Evolutionary conservation across 345 rosid genomes (phyloP).

Genomic region (Gossypium arboreum): DNA sequence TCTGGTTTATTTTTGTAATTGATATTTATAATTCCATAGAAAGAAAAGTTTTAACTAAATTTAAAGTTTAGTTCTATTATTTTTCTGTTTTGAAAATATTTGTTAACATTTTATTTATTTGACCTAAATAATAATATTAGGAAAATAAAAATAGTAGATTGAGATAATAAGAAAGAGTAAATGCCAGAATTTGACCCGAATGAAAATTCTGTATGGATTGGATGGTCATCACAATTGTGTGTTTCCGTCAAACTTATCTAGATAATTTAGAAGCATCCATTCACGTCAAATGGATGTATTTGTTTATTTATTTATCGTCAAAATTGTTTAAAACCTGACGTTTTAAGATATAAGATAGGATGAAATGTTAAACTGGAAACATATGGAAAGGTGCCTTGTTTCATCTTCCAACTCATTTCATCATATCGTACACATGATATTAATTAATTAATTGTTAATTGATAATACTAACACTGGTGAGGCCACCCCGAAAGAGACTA

Average conservation of each 20-base stretch:
- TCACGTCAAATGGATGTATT: background rate
- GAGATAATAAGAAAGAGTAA: too few species aligned
- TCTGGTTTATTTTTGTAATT: too few species aligned
- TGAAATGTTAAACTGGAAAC: background rate
- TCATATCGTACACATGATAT: background rate
- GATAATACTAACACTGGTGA: background rate
- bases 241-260: background rate
- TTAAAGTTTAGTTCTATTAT: too few species aligned
- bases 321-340: background rate
- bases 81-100: too few species aligned
- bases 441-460: background rate
- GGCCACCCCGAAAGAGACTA: background rate
- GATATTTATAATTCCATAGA: too few species aligned
- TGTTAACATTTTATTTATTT: too few species aligned
- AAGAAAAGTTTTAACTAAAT: too few species aligned
- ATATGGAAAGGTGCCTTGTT: background rate
- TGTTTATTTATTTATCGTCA: background rate
- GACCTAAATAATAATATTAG: too few species aligned
- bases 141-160: too few species aligned
- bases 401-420: slow-evolving; percentile 5
- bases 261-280: background rate
- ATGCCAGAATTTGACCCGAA: background rate
- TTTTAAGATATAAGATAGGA: background rate
- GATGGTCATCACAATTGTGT: background rate
- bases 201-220: background rate